Evolutionary conservation across 768 basidiomycete species (phyloP).

Genomic region (Gymnopilus dilepis): DNA sequence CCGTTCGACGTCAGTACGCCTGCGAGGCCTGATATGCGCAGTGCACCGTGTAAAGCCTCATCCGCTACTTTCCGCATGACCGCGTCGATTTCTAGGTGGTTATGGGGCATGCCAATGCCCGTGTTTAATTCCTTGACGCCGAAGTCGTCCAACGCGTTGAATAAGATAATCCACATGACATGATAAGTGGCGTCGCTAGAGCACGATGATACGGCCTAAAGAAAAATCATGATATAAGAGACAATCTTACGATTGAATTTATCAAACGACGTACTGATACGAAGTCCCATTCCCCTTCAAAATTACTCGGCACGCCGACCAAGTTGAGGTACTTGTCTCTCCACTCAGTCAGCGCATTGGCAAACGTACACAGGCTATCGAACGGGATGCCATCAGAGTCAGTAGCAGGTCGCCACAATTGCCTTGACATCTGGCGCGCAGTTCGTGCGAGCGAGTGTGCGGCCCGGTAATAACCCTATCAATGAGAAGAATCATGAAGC

Average conservation of each 20-base stretch:
- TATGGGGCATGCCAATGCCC: slow-evolving; percentile 37
- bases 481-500: slow-evolving; percentile 17
- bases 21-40: slow-evolving; percentile 88
- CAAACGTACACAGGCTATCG: slow-evolving; percentile 62
- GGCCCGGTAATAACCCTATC: slow-evolving; percentile 83
- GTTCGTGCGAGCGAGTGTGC: slow-evolving; percentile 85
- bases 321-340: slow-evolving; percentile 72
- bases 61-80: slow-evolving; percentile 74
- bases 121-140: slow-evolving; percentile 79
- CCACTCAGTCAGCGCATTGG: slow-evolving; percentile 69
- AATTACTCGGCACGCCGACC: slow-evolving; percentile 87
- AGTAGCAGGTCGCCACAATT: slow-evolving; percentile 80
- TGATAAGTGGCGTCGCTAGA: slow-evolving; percentile 91
- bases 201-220: slow-evolving; percentile 59
- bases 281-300: slow-evolving; percentile 90
- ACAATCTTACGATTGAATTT: not conserved
- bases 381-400: slow-evolving; percentile 80
- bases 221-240: slow-evolving; percentile 12
- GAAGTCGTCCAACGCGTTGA: slow-evolving; percentile 83
- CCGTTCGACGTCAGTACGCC: slow-evolving; percentile 86
- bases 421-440: slow-evolving; percentile 79
- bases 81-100: slow-evolving; percentile 59
- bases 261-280: slow-evolving; percentile 53
- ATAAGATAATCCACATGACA: slow-evolving; percentile 87
- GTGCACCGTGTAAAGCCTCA: slow-evolving; percentile 84